These are phyloP conservation scores for Apiospora aurea DNA, from an alignment of 2,329 filamentous ascomycete genomes.

Conservation along the genomic window DNA sequence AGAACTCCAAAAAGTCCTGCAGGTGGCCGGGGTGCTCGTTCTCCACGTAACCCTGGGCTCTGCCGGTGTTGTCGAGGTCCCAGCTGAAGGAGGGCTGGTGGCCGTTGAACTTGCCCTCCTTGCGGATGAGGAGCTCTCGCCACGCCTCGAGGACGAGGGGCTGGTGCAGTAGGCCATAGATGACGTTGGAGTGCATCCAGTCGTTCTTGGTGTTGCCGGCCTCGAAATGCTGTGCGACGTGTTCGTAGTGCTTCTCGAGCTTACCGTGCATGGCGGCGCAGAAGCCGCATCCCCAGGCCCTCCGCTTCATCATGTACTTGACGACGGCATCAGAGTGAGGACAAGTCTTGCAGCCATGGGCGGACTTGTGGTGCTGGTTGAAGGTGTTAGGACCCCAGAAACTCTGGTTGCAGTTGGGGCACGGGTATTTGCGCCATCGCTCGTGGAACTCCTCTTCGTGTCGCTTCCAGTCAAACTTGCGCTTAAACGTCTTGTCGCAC, in stretches of 20 bases:
- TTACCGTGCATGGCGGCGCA: slow-evolving; percentile 69
- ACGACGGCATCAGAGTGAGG: slow-evolving; percentile 71
- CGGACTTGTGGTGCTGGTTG: slow-evolving; percentile 71
- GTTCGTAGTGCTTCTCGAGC: slow-evolving; percentile 71
- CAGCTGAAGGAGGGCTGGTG: slow-evolving; percentile 67
- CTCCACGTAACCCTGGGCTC: slow-evolving; percentile 65
- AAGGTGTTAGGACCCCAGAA: slow-evolving; percentile 74
- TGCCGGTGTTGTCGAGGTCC: slow-evolving; percentile 63
- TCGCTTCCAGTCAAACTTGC: slow-evolving; percentile 74
- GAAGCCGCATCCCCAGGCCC: slow-evolving; percentile 74
- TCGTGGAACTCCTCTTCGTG: slow-evolving; percentile 76
- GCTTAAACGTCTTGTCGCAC: slow-evolving; percentile 70
- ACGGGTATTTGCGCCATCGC: slow-evolving; percentile 72
- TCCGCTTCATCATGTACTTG: slow-evolving; percentile 67
- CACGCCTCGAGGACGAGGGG: slow-evolving; percentile 67
- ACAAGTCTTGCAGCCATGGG: slow-evolving; percentile 69
- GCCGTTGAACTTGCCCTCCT: slow-evolving; percentile 51
- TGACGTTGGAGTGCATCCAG: slow-evolving; percentile 74
- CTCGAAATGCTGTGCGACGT: slow-evolving; percentile 73
- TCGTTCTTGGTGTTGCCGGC: slow-evolving; percentile 67
- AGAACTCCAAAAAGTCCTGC: slow-evolving; percentile 71
- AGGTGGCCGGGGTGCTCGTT: slow-evolving; percentile 69
- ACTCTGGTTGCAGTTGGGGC: slow-evolving; percentile 71
- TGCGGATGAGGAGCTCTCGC: slow-evolving; percentile 61
- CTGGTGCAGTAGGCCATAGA: slow-evolving; percentile 73